Percentiles rank a stretch among this genome's conserved stretches.
Conservation (phyloP, 345 rosid species). For the Pistacia integerrima region DNA sequence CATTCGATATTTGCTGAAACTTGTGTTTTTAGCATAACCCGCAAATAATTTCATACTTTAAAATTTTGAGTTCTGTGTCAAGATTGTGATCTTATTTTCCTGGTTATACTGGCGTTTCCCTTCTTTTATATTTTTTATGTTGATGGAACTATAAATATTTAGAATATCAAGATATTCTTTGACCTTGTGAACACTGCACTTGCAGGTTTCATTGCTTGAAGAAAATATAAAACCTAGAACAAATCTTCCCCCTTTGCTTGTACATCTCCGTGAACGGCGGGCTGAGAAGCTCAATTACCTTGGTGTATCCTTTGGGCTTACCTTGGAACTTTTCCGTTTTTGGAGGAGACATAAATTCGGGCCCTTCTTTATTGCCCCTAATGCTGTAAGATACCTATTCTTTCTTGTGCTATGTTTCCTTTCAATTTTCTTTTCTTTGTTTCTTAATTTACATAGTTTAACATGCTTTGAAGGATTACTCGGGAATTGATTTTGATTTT, state of each 20-base stretch:
- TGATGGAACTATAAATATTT: background rate
- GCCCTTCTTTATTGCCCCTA: conserved; percentile 86
- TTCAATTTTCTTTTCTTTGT: background rate
- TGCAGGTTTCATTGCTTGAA: conserved; percentile 83
- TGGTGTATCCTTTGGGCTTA: conserved; percentile 98
- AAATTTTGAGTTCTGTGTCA: background rate
- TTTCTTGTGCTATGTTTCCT: background rate
- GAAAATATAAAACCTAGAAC: conserved; percentile 81
- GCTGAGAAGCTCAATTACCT: conserved; percentile 90
- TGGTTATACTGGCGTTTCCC: background rate
- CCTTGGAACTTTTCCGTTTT: conserved; percentile 89
- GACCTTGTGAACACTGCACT: conserved; percentile 13
- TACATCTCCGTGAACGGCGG: conserved; percentile 69
- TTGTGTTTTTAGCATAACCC: background rate
- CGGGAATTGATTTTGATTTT: conserved; percentile 12
- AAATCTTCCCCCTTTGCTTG: conserved; percentile 84
- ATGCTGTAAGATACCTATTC: conserved; percentile 63
- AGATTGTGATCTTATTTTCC: no score
- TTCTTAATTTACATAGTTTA: background rate
- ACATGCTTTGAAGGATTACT: conserved; percentile 15
- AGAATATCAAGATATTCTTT: background rate
- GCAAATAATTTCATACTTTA: background rate
- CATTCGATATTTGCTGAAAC: background rate
- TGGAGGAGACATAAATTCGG: conserved; percentile 92
- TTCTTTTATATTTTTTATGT: background rate